Evolutionary conservation across 352 stramenopile species (phyloP).

Genomic region (Globisporangium parvum): DNA sequence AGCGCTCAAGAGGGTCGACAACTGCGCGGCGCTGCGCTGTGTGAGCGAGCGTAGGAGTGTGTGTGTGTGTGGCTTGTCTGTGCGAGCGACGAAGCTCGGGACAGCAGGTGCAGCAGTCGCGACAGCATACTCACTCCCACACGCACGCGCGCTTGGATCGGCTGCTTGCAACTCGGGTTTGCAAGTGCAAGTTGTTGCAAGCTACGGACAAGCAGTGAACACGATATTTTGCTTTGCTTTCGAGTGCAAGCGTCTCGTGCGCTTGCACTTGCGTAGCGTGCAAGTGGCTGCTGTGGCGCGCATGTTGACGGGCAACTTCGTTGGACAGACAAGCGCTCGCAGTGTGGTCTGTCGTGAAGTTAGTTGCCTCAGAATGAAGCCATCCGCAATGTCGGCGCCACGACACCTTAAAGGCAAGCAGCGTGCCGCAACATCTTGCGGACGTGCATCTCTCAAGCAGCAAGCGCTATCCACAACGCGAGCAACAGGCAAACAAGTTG

Average conservation of each 20-base stretch:
- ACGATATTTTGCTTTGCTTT: slow-evolving; percentile 12
- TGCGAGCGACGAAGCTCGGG: background rate
- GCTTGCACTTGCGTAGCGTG: background rate
- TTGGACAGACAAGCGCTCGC: too few relatives aligned
- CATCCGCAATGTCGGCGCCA: too few relatives aligned
- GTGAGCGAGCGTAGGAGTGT: background rate
- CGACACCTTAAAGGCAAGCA: too few relatives aligned
- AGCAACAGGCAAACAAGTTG: too few relatives aligned
- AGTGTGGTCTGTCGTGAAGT: too few relatives aligned
- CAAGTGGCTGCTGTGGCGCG: background rate
- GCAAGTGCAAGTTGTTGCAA: background rate
- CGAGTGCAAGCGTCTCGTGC: background rate
- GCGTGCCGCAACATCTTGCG: too few relatives aligned
- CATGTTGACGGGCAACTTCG: too few relatives aligned
- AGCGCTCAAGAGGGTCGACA: slow-evolving; percentile 7
- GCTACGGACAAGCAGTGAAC: slow-evolving; percentile 3
- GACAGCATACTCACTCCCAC: too few relatives aligned
- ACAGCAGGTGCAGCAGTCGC: background rate
- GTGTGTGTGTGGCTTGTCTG: background rate
- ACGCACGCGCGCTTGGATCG: too few relatives aligned
- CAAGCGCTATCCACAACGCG: too few relatives aligned
- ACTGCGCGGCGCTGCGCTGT: background rate
- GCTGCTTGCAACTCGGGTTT: background rate
- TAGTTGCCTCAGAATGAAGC: too few relatives aligned
- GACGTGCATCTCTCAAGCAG: too few relatives aligned